Percentiles rank a stretch among this genome's conserved stretches.
phyloP scores from a whole-genome alignment of 2,329 filamentous ascomycete genomes.

The Pyrenophora teres region DNA sequence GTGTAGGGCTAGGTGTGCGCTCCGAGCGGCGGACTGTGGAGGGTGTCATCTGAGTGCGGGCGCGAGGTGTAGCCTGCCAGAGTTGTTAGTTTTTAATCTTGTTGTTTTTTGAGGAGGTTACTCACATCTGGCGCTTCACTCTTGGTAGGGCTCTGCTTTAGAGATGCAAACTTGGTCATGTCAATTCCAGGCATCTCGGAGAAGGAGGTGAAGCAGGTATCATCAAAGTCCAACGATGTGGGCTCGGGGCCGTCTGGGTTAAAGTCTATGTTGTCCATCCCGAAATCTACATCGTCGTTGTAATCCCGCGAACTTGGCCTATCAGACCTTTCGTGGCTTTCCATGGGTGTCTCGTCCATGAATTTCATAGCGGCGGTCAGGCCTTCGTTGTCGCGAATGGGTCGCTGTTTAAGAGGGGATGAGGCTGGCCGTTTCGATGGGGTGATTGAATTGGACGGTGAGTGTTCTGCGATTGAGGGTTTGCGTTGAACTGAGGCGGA shows the following conservation, averaged over 20 bases:
- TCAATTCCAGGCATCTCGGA: conserved; percentile 79
- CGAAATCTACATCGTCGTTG: conserved; percentile 26
- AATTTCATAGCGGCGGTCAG: conserved; percentile 45
- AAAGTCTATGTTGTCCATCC: conserved; percentile 39
- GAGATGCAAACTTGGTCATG: conserved; percentile 78
- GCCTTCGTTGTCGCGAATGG: conserved; percentile 47
- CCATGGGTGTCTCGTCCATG: conserved; percentile 36
- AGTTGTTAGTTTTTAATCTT: conserved; percentile 7
- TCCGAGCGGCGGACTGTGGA: conserved; percentile 52
- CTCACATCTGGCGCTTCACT: conserved; percentile 29
- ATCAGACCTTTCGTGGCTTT: conserved; percentile 26
- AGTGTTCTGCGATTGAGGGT: conserved; percentile 16
- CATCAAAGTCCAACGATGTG: conserved; percentile 57
- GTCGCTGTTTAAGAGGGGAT: conserved; percentile 26
- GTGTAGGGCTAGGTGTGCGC: conserved; percentile 57
- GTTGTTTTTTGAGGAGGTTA: background rate
- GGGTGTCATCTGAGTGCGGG: conserved; percentile 53
- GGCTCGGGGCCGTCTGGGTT: conserved; percentile 38
- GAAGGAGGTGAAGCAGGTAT: conserved; percentile 75
- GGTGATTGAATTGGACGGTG: conserved; percentile 20
- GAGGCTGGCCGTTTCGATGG: conserved; percentile 27
- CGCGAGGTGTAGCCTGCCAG: conserved; percentile 42
- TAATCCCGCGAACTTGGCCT: conserved; percentile 30
- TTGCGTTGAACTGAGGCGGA: conserved; percentile 22
- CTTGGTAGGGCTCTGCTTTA: conserved; percentile 63